Percentiles rank a stretch among this genome's conserved stretches.
phyloP scores from a whole-genome alignment of 768 basidiomycete genomes.

The Mycena vitilis region DNA sequence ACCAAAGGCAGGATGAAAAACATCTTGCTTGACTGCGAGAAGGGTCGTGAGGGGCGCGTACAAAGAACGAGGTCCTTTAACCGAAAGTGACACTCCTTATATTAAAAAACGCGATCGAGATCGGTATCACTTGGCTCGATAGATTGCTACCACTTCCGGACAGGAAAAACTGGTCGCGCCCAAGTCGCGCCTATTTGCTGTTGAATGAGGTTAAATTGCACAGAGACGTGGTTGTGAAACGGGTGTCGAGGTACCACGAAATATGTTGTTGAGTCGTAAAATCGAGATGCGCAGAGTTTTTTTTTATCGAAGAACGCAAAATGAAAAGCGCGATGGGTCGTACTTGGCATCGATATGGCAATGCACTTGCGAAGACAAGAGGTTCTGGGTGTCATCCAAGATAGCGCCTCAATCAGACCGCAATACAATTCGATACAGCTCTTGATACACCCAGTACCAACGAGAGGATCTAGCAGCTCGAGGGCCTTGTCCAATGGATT shows the following conservation, averaged over 20 bases:
- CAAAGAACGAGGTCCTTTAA: background rate
- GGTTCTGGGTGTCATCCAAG: too few species aligned
- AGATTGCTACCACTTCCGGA: constrained; percentile 16
- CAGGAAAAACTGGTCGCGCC: background rate
- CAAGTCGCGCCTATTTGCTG: background rate
- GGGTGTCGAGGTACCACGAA: too few species aligned
- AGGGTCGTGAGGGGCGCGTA: background rate
- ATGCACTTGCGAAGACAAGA: too few species aligned
- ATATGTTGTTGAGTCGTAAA: too few species aligned
- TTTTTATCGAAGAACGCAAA: too few species aligned
- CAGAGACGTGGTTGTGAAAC: background rate
- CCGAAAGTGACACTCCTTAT: background rate
- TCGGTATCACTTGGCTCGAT: constrained; percentile 1
- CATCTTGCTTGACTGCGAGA: background rate
- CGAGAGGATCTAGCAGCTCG: too few species aligned
- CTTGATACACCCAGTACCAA: too few species aligned
- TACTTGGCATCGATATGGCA: too few species aligned
- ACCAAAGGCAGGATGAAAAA: constrained; percentile 9
- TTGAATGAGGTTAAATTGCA: constrained; percentile 9
- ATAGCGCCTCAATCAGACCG: too few species aligned
- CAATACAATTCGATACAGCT: too few species aligned
- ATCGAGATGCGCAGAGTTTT: too few species aligned
- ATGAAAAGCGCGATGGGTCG: too few species aligned
- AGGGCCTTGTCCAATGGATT: background rate
- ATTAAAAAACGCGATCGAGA: constrained; percentile 16